phyloP scores from a whole-genome alignment of 2,329 filamentous ascomycete species.

The Xylariaceae sp. region DNA sequence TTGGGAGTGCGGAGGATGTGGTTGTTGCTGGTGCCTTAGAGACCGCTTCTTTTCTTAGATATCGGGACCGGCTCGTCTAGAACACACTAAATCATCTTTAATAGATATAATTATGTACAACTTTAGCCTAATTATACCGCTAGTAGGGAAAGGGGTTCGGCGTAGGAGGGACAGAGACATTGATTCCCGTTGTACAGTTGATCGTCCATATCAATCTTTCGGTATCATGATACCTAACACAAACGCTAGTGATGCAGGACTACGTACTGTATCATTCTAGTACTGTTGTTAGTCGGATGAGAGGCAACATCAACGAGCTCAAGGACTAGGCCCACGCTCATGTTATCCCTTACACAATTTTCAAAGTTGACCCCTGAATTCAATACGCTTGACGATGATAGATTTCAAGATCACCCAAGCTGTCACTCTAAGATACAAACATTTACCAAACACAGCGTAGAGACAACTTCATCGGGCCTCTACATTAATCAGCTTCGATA shows the following conservation, averaged over 20 bases:
- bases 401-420: too few relatives aligned
- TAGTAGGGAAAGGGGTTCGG: too few relatives aligned
- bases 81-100: too few relatives aligned
- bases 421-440: too few relatives aligned
- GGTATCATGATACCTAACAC: neutral
- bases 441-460: too few relatives aligned
- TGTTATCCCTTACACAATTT: neutral
- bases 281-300: neutral
- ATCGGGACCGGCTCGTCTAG: slow-evolving; percentile 14
- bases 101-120: too few relatives aligned
- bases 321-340: neutral
- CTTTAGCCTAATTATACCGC: too few relatives aligned
- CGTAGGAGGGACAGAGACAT: neutral
- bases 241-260: neutral
- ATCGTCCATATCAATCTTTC: neutral
- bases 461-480: too few relatives aligned
- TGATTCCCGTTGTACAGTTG: neutral
- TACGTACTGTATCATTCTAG: neutral
- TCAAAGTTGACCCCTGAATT: neutral
- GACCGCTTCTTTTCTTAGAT: neutral
- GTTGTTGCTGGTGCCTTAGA: neutral
- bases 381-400: too few relatives aligned
- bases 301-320: neutral
- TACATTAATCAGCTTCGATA: too few relatives aligned
- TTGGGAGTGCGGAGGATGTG: neutral